Evolutionary conservation across 306 rosid genomes (phyloP).

Genomic region (Castanospermum australe): DNA sequence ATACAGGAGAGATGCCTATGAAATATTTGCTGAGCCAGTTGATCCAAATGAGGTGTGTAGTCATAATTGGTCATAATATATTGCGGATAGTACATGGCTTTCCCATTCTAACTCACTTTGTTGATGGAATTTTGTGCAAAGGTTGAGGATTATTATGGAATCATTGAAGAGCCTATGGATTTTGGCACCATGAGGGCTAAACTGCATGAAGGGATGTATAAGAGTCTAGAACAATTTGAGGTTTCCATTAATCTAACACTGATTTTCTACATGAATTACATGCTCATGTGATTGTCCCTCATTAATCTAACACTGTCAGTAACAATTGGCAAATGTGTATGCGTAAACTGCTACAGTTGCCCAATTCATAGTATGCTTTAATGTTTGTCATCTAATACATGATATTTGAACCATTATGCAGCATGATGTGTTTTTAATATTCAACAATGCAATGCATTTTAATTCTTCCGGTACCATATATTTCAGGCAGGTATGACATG

Average conservation of each 20-base stretch:
- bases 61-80: background rate
- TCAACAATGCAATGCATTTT: constrained; percentile 72
- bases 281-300: background rate
- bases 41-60: constrained; percentile 56
- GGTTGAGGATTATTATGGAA: constrained; percentile 62
- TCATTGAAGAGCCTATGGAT: constrained; percentile 74
- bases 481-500: constrained; percentile 62
- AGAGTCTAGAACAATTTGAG: constrained; percentile 61
- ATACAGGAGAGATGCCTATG: constrained; percentile 60
- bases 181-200: constrained; percentile 86
- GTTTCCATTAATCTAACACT: constrained; percentile 31
- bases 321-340: background rate
- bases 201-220: constrained; percentile 68
- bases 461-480: constrained; percentile 62
- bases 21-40: constrained; percentile 78
- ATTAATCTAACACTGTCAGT: background rate
- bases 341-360: background rate
- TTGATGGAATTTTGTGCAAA: constrained; percentile 26
- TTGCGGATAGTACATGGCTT: background rate
- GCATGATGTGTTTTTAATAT: constrained; percentile 60
- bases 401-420: constrained; percentile 38
- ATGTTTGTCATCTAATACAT: constrained; percentile 28
- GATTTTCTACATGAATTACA: no score
- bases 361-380: background rate
- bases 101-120: background rate